phyloP scores from a whole-genome alignment of 371 early-diverging fungal species.

The Mortierella sp. region DNA sequence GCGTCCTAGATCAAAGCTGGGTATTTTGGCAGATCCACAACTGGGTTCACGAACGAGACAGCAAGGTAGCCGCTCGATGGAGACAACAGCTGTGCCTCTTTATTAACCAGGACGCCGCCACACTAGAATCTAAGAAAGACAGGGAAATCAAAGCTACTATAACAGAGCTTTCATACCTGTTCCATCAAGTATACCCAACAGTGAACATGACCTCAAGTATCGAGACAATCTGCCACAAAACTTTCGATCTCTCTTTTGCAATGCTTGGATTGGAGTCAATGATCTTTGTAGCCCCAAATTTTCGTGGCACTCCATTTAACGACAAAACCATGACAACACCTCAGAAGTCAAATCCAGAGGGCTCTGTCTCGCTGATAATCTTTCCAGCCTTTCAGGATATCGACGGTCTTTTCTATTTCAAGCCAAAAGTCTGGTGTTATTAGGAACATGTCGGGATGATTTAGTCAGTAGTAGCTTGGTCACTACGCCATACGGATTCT shows the following conservation, averaged over 20 bases:
- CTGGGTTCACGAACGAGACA: slow-evolving; percentile 19
- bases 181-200: slow-evolving; percentile 14
- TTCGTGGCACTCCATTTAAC: slow-evolving; percentile 24
- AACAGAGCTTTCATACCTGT: not conserved
- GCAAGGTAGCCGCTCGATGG: slow-evolving; percentile 22
- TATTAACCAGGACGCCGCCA: slow-evolving; percentile 6
- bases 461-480: too few species aligned
- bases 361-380: slow-evolving; percentile 19
- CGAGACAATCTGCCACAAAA: slow-evolving; percentile 9
- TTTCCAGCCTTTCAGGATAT: slow-evolving; percentile 30
- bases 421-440: slow-evolving; percentile 38
- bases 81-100: slow-evolving; percentile 33
- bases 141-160: not conserved
- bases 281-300: slow-evolving; percentile 10
- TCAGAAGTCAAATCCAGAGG: slow-evolving; percentile 19
- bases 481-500: too few species aligned
- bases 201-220: slow-evolving; percentile 15
- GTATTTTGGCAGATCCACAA: slow-evolving; percentile 4
- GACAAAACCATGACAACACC: slow-evolving; percentile 17
- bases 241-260: slow-evolving; percentile 36
- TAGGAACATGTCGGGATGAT: not conserved
- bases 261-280: slow-evolving; percentile 31
- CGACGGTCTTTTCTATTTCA: not conserved
- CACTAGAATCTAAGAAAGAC: slow-evolving; percentile 1
- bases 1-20: slow-evolving; percentile 17